Evolutionary conservation across 345 rosid genomes (phyloP).

Genomic region (Salix dunnii): DNA sequence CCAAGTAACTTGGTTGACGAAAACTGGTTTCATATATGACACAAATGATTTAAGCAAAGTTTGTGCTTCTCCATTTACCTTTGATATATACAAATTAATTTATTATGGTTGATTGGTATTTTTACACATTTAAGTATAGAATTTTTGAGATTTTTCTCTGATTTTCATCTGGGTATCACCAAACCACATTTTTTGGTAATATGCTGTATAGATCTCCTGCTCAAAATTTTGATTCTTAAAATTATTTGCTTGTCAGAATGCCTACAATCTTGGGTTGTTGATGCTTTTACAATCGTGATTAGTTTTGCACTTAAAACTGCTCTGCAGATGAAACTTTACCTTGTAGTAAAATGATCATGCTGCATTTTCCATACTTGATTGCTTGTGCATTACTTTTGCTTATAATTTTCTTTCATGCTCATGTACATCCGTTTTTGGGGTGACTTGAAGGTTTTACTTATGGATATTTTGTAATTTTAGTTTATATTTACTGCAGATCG

Average conservation of each 20-base stretch:
- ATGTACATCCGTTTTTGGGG: not conserved
- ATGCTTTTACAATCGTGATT: not conserved
- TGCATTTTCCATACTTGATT: not conserved
- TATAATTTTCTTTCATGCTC: not conserved
- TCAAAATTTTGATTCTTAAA: not conserved
- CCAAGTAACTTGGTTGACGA: slow-evolving; percentile 89
- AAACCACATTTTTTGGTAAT: not conserved
- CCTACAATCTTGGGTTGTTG: not conserved
- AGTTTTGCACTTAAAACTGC: not conserved
- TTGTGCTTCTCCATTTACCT: slow-evolving; percentile 40
- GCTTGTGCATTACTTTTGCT: not conserved
- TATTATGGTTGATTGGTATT: not conserved
- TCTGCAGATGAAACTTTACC: not conserved
- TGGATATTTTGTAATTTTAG: not conserved
- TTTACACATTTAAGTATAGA: not conserved
- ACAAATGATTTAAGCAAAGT: slow-evolving; percentile 67
- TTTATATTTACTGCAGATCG: slow-evolving; percentile 46
- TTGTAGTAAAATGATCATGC: not conserved
- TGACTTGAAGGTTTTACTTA: not conserved
- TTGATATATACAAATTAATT: not conserved
- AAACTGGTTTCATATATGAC: slow-evolving; percentile 85
- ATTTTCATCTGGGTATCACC: not conserved
- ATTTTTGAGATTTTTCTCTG: not conserved
- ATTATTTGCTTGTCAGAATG: not conserved
- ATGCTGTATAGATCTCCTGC: not conserved